Evolutionary conservation across 1,139 yeast genomes (phyloP), one percentile per base, ranked within the genome.

Genomic region (Blastobotrys petasosporus): DNA sequence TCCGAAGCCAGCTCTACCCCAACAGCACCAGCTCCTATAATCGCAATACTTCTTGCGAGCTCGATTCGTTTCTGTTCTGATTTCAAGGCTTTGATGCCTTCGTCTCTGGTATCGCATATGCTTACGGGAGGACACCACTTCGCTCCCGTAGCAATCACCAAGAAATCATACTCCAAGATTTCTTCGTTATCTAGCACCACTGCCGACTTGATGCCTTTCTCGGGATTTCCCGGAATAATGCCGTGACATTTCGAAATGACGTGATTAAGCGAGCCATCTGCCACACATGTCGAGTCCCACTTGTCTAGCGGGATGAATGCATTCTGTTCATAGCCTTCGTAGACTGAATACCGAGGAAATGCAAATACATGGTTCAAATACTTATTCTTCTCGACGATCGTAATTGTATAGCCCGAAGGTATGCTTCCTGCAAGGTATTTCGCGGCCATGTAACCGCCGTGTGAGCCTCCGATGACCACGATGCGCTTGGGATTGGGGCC

Each of bases 91-190:
- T 23, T 23, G 31, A 50, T 37, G n/a, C 53, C 53, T 12, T 40
- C 53, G 3, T 20, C 39, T 17, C 37, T 45, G 32, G 48, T 46
- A 25, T 39, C 32, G 15, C 36, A 41, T 23, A 50, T 30, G 62
- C 90, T 92, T 42, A 84, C 86, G 29, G 51, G 53, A 12, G 41
- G 38, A 2, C 53, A 32, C 52, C 83, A 82, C 60, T 90, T 90
- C 40, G 94, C 90, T 60, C 95, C 95, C 41, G 86, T 88, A 37
- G 94, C 92, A 51, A 85, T 76, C 44, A 86, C 78, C 63, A 85
- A 72, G 65, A 82, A 82, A 64, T 85, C 94, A 65, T 85, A 86
- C 54, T 63, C 62, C 46, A 72, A 54, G 47, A 68, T 66, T 4
- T 51, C 52, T 31, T 39, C 39, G 11, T 44, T 37, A 13, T 30